Conservation (phyloP, 129 eudicot genomes). For the Flaveria ramosissima region DNA sequence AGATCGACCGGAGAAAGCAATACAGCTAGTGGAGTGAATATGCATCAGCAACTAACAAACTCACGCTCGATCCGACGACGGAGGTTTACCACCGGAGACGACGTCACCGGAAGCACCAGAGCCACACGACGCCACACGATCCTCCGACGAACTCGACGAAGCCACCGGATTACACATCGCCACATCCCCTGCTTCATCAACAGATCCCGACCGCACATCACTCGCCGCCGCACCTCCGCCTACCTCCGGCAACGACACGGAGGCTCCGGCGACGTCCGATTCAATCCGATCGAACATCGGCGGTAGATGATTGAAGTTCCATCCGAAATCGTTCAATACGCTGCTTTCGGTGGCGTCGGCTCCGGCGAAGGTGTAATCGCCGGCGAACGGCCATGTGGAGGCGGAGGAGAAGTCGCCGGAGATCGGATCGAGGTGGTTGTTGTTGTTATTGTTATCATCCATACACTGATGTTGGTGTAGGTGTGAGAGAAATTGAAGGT, state of each 20-base stretch:
- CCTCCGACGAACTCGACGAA: constrained; percentile 70
- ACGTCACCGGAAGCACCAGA: constrained; percentile 44
- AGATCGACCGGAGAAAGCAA: constrained; percentile 15
- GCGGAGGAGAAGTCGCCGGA: constrained; percentile 40
- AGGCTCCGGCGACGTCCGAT: constrained; percentile 25
- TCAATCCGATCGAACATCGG: constrained; percentile 47
- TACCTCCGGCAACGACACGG: constrained; percentile 33
- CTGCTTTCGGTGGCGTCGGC: constrained; percentile 40
- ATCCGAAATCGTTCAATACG: constrained; percentile 61
- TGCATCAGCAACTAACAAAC: constrained; percentile 35
- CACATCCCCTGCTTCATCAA: constrained; percentile 34
- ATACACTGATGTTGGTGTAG: constrained; percentile 18
- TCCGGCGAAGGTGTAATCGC: constrained; percentile 36
- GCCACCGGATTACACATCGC: constrained; percentile 40
- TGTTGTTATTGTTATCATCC: constrained; percentile 40
- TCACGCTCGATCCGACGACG: constrained; percentile 58
- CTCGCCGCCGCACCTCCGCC: constrained; percentile 3
- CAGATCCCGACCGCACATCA: constrained; percentile 30
- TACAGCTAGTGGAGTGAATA: constrained; percentile 1
- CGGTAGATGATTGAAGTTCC: constrained; percentile 43
- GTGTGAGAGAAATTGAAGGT: neutral
- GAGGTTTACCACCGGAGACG: constrained; percentile 35
- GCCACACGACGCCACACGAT: constrained; percentile 45
- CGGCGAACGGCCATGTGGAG: constrained; percentile 31
- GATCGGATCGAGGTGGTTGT: constrained; percentile 32